Base-by-base conservation (phyloP, 805 yeast genomes). In the Candida parachauliodes region DNA sequence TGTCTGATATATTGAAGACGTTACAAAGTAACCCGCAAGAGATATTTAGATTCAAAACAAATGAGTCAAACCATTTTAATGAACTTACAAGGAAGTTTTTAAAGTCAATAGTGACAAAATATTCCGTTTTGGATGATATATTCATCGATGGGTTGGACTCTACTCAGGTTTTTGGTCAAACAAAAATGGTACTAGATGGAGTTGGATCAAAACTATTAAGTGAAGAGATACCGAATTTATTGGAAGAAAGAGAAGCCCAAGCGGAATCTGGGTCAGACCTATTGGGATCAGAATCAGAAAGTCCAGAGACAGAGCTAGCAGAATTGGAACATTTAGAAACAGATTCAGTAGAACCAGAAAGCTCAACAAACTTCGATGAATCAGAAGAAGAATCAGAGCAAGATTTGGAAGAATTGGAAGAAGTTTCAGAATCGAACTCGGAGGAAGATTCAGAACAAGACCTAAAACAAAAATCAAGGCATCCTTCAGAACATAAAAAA, bases 161-260 rank as follows among this genome's bases (percentile, higher is more conserved):
- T 17, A 75, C 83, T 27, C 98, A 91, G 55, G 88, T 93, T 0
- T 91, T 91, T 88, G 95, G 91, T 39, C 98, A 91, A 60, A 81
- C 86, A 2, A 87, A 85, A 59, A 74, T 91, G 64, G 81, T 91
- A 14, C 65, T 88, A 26, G 96, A 88, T 41, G 83, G 82, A 6
- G 83, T 83, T 9, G 79, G 82, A 19, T 88, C 82, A 33, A 69
- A 72, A 29, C 60, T 88, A 24, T 54, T 85, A 54, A 71, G 68
- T 39, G 76, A 70, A 14, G 71, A 72, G 36, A 73, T 87, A 30
- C 79, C 80, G 2, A 67, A 62, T 25, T 52, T 82, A 41, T 74
- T 65, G 45, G 62, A 61, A 41, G 49, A 50, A 24, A 52, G 52
- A 28, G 62, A 48, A 15, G 47, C 30, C n/a, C 49, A 55, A 18